phyloP scores from a whole-genome alignment of 2,329 filamentous ascomycete species.

The Claviceps maximensis region DNA sequence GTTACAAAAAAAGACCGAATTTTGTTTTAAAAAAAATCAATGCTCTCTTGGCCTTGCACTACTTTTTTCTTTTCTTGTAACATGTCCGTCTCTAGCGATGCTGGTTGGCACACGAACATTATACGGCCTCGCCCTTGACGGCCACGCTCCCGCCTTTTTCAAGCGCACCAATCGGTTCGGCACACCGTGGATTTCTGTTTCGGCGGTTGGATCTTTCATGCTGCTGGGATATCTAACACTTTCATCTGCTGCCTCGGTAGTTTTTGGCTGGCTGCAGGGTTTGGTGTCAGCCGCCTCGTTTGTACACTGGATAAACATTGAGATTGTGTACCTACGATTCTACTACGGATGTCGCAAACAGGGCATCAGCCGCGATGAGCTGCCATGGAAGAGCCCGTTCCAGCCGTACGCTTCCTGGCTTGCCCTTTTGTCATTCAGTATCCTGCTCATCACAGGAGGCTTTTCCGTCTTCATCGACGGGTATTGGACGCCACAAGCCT shows the following conservation, averaged over 20 bases:
- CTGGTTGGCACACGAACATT: constrained; percentile 43
- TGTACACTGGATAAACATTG: constrained; percentile 39
- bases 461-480: constrained; percentile 55
- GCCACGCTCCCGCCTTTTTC: constrained; percentile 47
- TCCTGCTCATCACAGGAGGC: constrained; percentile 53
- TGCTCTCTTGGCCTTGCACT: no score
- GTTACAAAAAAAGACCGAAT: no score
- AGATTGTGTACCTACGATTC: constrained; percentile 39
- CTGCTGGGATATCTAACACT: constrained; percentile 52
- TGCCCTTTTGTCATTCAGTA: constrained; percentile 37
- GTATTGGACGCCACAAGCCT: constrained; percentile 44
- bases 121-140: constrained; percentile 46
- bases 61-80: background rate
- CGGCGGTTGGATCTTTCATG: constrained; percentile 38
- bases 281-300: constrained; percentile 42
- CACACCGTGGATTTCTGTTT: constrained; percentile 35
- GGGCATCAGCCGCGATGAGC: constrained; percentile 27
- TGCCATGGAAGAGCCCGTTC: constrained; percentile 31
- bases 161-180: constrained; percentile 41
- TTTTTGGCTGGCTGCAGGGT: constrained; percentile 53
- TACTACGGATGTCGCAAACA: constrained; percentile 35
- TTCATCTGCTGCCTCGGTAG: constrained; percentile 40
- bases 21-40: no score
- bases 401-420: constrained; percentile 48
- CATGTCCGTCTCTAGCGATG: constrained; percentile 3